A percentile compares a stretch with the other conserved stretches of the same genome.
Evolutionary conservation across 2,329 filamentous ascomycete genomes (phyloP).

Genomic region (Aspergillus sp.): DNA sequence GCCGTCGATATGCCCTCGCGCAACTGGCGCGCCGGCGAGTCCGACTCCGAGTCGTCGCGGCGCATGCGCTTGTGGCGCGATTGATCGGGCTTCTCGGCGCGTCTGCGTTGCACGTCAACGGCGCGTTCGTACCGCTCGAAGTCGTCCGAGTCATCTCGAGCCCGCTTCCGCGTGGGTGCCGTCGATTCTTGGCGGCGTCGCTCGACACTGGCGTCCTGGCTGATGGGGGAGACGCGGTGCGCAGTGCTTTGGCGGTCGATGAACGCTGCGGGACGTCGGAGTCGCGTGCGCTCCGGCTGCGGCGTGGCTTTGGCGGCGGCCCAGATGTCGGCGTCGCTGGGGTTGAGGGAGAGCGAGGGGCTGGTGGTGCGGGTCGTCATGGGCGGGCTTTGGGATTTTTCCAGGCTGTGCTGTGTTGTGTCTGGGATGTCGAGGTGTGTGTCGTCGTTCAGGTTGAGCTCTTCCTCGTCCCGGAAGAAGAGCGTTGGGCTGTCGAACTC

Average conservation of each 20-base stretch:
- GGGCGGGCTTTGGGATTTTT: not conserved
- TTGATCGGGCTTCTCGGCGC: conserved; percentile 29
- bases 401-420: not conserved
- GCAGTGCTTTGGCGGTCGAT: conserved; percentile 37
- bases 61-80: conserved; percentile 4
- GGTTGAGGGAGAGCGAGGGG: not conserved
- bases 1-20: conserved; percentile 1
- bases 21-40: conserved; percentile 1
- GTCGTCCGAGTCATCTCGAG: conserved; percentile 21
- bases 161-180: conserved; percentile 15
- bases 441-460: not conserved
- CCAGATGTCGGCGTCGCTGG: not conserved
- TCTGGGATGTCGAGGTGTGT: not conserved
- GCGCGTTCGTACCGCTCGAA: conserved; percentile 43
- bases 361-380: not conserved
- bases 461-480: not conserved
- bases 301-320: not conserved
- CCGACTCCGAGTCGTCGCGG: conserved; percentile 1
- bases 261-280: conserved; percentile 21
- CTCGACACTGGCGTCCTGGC: conserved; percentile 23
- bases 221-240: conserved; percentile 33
- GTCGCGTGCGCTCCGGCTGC: not conserved
- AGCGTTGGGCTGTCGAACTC: not conserved
- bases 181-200: conserved; percentile 10
- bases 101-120: conserved; percentile 29